Evolutionary conservation across 495 filamentous ascomycete genomes (phyloP), one percentile per base, ranked within the genome.

Genomic region (Parathielavia appendiculata): DNA sequence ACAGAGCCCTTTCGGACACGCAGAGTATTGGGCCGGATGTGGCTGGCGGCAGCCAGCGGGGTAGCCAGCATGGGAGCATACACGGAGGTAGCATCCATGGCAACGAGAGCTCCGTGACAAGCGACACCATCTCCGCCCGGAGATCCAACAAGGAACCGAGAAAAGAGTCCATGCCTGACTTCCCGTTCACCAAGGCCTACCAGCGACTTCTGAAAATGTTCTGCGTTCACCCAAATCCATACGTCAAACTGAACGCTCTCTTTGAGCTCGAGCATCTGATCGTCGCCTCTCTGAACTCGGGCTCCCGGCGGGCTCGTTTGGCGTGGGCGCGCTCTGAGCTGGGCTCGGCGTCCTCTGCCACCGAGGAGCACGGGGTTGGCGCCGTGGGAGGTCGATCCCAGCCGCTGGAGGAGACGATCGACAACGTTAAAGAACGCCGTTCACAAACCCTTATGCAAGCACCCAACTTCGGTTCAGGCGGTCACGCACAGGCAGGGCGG

Each of bases 181-280:
- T 92, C 65, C 84, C 87, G 1, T 92, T 91, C 59, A 75, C 76
- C 41, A 78, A 82, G 46, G 87, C 90, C 6, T 97, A 92, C 72
- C 83, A 84, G 63, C 85, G 84, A 23, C 80, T 97, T 0, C 75
- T 96, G 20, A 83, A 86, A 51, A 91, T 89, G 66, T 96, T 97
- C 63, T 93, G 91, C 17, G 88, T 90, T 5, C 90, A 93, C 66
- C 89, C 89, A 3, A 95, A 95, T 64, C 92, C 92, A 0, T 89
- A 86, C 63, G 80, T 84, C 49, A 97, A 97, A 67, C 81, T 97
- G 17, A 86, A 87, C 63, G 88, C 89, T 0, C 79, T 97, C 3
- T 86, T 85, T 50, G 90, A 97, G 69, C 79, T 97, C 16, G 83
- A 93, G 64, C 84, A 86, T 41, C 73, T 97, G 38, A 87, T 95